These are phyloP conservation scores for Phytophthora chlamydospora DNA, from an alignment of 352 stramenopile genomes.

Conservation along the genomic window DNA sequence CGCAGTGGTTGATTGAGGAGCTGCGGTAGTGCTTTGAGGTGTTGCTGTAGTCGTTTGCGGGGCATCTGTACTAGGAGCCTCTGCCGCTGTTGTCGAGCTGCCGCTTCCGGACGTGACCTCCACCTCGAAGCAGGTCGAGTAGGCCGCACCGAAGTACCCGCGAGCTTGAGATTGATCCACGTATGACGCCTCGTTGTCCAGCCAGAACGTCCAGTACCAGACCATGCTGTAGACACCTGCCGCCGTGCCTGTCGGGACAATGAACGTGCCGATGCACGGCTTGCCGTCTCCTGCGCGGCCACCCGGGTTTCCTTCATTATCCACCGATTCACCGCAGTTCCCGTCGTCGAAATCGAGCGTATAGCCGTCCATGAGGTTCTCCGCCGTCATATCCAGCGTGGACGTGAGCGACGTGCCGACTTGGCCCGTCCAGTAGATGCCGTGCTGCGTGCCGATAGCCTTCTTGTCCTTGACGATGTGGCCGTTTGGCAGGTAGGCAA, in stretches of 20 bases:
- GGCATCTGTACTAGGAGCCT: slow-evolving; percentile 2
- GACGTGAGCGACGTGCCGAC: slow-evolving; percentile 32
- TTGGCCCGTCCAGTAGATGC: slow-evolving; percentile 55
- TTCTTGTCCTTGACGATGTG: slow-evolving; percentile 63
- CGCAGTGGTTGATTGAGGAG: slow-evolving; percentile 5
- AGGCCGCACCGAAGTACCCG: slow-evolving; percentile 58
- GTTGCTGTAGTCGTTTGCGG: slow-evolving; percentile 5
- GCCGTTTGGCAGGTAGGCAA: slow-evolving; percentile 50
- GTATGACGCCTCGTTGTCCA: slow-evolving; percentile 45
- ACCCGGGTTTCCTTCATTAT: slow-evolving; percentile 40
- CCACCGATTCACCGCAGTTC: slow-evolving; percentile 54
- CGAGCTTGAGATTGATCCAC: slow-evolving; percentile 45
- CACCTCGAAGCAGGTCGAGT: slow-evolving; percentile 61
- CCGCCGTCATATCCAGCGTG: slow-evolving; percentile 45
- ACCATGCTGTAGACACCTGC: slow-evolving; percentile 55
- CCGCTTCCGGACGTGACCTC: slow-evolving; percentile 37
- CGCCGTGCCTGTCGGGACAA: slow-evolving; percentile 41
- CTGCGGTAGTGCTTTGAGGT: neutral
- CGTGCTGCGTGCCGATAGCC: slow-evolving; percentile 45
- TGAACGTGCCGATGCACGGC: slow-evolving; percentile 53
- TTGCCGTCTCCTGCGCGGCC: slow-evolving; percentile 54
- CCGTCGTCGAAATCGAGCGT: slow-evolving; percentile 51
- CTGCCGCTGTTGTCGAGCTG: neutral
- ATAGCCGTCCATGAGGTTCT: slow-evolving; percentile 49
- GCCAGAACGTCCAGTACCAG: slow-evolving; percentile 67